phyloP scores from a whole-genome alignment of 805 yeast genomes.

The Allodekkera sacchari region DNA sequence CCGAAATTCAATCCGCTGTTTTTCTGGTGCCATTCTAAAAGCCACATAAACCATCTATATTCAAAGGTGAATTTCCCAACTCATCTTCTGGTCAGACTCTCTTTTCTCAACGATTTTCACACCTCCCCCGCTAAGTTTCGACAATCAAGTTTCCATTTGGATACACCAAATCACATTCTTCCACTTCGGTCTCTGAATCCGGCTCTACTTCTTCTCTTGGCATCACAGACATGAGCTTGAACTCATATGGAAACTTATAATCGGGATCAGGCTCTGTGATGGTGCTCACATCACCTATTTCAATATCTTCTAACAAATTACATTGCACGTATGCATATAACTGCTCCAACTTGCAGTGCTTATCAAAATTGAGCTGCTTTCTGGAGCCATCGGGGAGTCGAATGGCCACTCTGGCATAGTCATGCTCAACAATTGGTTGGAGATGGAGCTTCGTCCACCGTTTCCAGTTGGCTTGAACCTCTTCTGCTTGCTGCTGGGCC shows the following conservation, averaged over 20 bases:
- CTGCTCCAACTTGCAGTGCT: conserved; percentile 44
- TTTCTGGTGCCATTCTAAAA: not conserved
- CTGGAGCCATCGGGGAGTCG: conserved; percentile 59
- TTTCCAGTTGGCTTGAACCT: conserved; percentile 9
- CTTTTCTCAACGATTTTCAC: too few species aligned
- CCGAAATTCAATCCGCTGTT: not conserved
- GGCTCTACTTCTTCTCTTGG: conserved; percentile 42
- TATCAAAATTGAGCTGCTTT: conserved; percentile 38
- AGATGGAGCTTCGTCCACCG: conserved; percentile 22
- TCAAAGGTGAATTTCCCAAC: conserved; percentile 2
- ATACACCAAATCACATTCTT: conserved; percentile 39
- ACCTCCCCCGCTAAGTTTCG: too few species aligned
- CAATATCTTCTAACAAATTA: conserved; percentile 15
- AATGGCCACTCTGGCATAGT: conserved; percentile 58
- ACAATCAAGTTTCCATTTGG: conserved; percentile 56
- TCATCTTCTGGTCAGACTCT: not conserved
- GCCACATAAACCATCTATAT: not conserved
- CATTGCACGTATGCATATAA: conserved; percentile 67
- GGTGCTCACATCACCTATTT: conserved; percentile 23
- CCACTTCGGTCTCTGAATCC: conserved; percentile 22
- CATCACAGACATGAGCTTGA: conserved; percentile 45
- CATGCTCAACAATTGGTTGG: conserved; percentile 11
- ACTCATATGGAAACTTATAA: conserved; percentile 39
- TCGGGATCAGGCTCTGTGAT: conserved; percentile 15
- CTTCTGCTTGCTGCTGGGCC: conserved; percentile 13